Conservation (phyloP, 441 rosid genomes). For the Lepidium campestre region DNA sequence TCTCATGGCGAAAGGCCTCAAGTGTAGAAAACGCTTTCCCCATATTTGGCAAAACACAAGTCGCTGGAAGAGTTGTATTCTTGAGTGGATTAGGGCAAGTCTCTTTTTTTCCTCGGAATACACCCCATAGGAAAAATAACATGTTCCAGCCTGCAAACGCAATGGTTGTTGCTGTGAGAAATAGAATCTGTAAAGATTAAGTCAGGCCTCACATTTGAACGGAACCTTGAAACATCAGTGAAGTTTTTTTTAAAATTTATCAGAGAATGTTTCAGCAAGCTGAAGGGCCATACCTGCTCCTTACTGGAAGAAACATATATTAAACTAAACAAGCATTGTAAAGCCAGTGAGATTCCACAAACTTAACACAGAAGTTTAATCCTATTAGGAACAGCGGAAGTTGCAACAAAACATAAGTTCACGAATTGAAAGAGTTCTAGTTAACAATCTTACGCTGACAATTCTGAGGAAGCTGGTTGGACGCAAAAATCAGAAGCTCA, state of each 20-base stretch:
- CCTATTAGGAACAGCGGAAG: not conserved
- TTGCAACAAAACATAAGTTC: conserved; percentile 1
- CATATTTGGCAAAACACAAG: conserved; percentile 26
- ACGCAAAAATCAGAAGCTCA: conserved; percentile 84
- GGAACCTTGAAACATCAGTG: not conserved
- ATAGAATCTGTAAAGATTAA: not conserved
- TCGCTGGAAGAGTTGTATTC: conserved; percentile 29
- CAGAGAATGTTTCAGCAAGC: not conserved
- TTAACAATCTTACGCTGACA: conserved; percentile 70
- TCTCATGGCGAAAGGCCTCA: conserved; percentile 25
- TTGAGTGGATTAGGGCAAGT: conserved; percentile 35
- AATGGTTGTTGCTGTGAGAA: not conserved
- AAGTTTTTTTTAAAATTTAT: not conserved
- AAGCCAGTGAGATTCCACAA: not conserved
- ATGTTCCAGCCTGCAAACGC: conserved; percentile 82
- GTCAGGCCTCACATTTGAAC: not conserved
- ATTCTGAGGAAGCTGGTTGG: conserved; percentile 79
- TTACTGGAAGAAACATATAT: conserved; percentile 4
- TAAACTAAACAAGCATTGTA: not conserved
- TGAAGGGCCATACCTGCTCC: conserved; percentile 16
- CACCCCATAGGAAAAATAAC: conserved; percentile 89
- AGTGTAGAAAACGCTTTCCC: conserved; percentile 33
- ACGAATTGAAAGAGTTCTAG: conserved; percentile 4
- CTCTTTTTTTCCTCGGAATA: conserved; percentile 60
- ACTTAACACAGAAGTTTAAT: not conserved